phyloP scores from a whole-genome alignment of 164 flowering plant genomes.

The Piper longum region DNA sequence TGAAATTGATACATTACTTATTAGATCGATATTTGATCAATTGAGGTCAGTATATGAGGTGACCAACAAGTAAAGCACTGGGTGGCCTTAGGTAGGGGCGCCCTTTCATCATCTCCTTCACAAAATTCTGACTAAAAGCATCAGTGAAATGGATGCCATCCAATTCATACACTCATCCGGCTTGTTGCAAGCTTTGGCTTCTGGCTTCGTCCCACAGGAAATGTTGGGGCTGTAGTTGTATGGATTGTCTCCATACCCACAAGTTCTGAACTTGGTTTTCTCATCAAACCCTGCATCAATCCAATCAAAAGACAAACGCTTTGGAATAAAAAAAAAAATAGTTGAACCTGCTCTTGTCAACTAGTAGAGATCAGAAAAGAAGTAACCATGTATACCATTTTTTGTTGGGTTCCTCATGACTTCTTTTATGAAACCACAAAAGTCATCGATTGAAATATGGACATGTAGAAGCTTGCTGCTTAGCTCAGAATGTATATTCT shows the following conservation, averaged over 20 bases:
- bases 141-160: constrained; percentile 16
- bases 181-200: constrained; percentile 13
- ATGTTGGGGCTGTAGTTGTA: constrained; percentile 11
- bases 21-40: neutral
- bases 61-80: neutral
- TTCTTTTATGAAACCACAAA: constrained; percentile 8
- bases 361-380: neutral
- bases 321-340: neutral
- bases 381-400: constrained; percentile 5
- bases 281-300: constrained; percentile 13
- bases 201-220: constrained; percentile 9
- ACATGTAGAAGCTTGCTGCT: constrained; percentile 2
- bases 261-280: constrained; percentile 10
- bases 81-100: constrained; percentile 1
- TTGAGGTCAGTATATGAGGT: neutral
- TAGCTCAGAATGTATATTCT: constrained; percentile 3
- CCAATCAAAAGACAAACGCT: neutral
- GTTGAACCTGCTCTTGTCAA: neutral
- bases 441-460: constrained; percentile 6
- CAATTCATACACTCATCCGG: constrained; percentile 14
- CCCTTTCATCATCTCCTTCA: constrained; percentile 11
- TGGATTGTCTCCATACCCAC: constrained; percentile 14
- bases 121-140: constrained; percentile 11
- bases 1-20: neutral
- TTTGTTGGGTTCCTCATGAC: constrained; percentile 7